Base-by-base conservation (phyloP, 1,139 yeast species). In the Yamadazyma atmosphaerica region DNA sequence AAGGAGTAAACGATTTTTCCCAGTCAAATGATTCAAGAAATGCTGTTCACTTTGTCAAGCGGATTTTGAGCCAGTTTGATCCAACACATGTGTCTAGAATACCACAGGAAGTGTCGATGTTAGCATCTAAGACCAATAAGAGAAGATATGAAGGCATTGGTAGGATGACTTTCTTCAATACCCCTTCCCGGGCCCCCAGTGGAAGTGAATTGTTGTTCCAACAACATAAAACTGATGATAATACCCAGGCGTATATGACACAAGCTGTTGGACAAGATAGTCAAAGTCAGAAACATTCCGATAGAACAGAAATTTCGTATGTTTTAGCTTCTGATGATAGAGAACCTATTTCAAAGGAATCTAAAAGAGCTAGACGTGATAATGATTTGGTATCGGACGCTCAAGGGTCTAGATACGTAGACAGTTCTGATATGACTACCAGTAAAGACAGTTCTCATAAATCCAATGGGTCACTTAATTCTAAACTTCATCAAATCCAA, bases 181-280 rank as follows among this genome's bases (percentile, higher is more conserved):
- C 15, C 4, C 6, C 31, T 15, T 28, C 31, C 16, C 19, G 31
- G 3, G 31, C 13, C 16, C 31, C 31, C 10, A 15, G n/a, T 28
- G 31, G 31, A 9, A 28, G 21, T 16, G 31, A 15, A 4, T 28
- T 28, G n/a, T 28, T 28, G 17, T 28, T 28, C 16, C 19, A 16
- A 28, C 31, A 28, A 10, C 31, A 28, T 16, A 28, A 28, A 10
- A 7, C 6, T 28, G 31, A 28, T 16, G 31, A 28, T 3, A 28
- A 28, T 16, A 28, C 31, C 8, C 31, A 28, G 12, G 17, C 29
- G 7, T 28, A 9, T n/a, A 28, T 16, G 21, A 23, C 26, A 4
- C 26, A 23, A 23, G 5, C 26, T 8, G n/a, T 6, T 4, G 26
- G 11, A 23, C 26, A 11, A 8, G 26, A 23, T 11, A 8, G 12